A percentile compares a stretch with the other conserved stretches of the same genome.
Evolutionary conservation across 2,329 filamentous ascomycete species (phyloP).

Genomic region (Alternaria infectoria): DNA sequence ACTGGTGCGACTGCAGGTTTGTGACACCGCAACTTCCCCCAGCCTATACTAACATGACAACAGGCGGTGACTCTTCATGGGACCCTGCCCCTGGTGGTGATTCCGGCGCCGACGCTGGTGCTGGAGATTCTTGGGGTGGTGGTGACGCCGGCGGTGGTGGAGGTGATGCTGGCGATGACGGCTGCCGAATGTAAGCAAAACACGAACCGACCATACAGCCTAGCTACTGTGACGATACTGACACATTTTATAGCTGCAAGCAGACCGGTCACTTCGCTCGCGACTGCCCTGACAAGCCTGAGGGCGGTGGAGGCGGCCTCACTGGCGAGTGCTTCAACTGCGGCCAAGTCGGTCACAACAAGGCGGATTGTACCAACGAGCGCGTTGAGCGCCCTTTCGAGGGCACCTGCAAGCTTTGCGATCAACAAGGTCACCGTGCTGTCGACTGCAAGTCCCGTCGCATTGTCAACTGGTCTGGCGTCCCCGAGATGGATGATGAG

Average conservation of each 20-base stretch:
- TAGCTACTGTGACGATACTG: constrained; percentile 22
- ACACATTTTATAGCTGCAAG: constrained; percentile 48
- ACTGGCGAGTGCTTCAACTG: constrained; percentile 66
- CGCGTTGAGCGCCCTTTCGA: constrained; percentile 58
- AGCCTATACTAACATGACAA: constrained; percentile 7
- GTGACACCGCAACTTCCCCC: constrained; percentile 1
- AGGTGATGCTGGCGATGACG: constrained; percentile 36
- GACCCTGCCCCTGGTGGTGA: constrained; percentile 10
- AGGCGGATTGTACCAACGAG: constrained; percentile 66
- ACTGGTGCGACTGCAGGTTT: constrained; percentile 20
- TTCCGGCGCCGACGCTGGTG: constrained; percentile 5
- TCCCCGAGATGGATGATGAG: constrained; percentile 56
- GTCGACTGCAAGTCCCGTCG: constrained; percentile 55
- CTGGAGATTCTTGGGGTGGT: constrained; percentile 25
- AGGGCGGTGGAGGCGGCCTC: constrained; percentile 39
- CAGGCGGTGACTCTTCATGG: constrained; percentile 22
- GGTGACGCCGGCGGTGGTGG: constrained; percentile 17
- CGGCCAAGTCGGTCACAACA: constrained; percentile 66
- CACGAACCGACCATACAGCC: neutral
- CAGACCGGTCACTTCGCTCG: constrained; percentile 55
- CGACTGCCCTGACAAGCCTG: constrained; percentile 56
- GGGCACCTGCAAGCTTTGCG: constrained; percentile 65
- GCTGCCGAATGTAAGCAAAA: constrained; percentile 51
- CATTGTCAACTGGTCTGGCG: constrained; percentile 40
- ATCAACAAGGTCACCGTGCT: constrained; percentile 55